Conservation (phyloP, 192 early-diverging fungal species). For the Backusella liffmaniae region DNA sequence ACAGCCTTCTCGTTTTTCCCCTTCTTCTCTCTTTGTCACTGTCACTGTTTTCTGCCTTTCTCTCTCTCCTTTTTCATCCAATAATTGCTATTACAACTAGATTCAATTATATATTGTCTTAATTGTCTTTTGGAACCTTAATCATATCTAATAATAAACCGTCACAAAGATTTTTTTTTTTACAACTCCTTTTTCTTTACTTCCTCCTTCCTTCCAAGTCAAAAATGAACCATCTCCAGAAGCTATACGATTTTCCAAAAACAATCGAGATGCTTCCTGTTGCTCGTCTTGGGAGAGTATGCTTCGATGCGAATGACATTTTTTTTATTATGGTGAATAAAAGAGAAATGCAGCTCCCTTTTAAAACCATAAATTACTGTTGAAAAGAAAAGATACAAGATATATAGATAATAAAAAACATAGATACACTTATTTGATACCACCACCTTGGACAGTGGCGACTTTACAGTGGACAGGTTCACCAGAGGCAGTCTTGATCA, state of each 20-base stretch:
- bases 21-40: background rate
- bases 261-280: background rate
- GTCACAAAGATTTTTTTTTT: background rate
- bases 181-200: background rate
- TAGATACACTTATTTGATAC: slow-evolving; percentile 61
- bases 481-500: slow-evolving; percentile 45
- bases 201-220: background rate
- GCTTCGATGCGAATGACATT: background rate
- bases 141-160: background rate
- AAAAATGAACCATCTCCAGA: too few relatives aligned
- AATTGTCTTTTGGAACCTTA: background rate
- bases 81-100: background rate
- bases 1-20: background rate
- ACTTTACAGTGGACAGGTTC: slow-evolving; percentile 53
- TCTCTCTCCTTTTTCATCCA: background rate
- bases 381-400: background rate
- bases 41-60: background rate
- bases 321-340: background rate
- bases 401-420: background rate
- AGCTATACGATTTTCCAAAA: background rate
- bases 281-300: background rate
- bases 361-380: background rate
- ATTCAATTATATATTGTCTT: background rate
- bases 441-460: slow-evolving; percentile 61
- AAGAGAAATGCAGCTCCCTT: background rate